Percentiles rank a stretch among this genome's conserved stretches.
Evolutionary conservation across 345 rosid genomes (phyloP).

Genomic region (Limnanthes douglasii): DNA sequence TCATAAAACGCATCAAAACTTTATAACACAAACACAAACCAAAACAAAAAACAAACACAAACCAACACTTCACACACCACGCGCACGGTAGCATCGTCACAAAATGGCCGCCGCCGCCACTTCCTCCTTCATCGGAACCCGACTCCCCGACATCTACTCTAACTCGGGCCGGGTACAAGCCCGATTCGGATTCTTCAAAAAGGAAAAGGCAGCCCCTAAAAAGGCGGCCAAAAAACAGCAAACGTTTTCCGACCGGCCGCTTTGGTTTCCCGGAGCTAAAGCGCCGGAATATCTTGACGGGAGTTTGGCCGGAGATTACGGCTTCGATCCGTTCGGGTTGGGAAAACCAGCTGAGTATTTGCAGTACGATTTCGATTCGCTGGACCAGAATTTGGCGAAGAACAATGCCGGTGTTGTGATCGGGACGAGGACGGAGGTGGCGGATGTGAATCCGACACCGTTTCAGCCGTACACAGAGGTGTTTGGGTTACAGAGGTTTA

Average conservation of each 20-base stretch:
- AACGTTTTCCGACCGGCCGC: constrained; percentile 24
- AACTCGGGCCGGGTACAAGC: constrained; percentile 34
- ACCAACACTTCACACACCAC: not conserved
- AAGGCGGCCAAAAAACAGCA: constrained; percentile 12
- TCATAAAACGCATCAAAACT: constrained; percentile 6
- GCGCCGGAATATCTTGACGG: constrained; percentile 80
- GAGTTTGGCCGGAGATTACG: constrained; percentile 69
- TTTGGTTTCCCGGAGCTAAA: constrained; percentile 61
- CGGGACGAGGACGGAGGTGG: constrained; percentile 28
- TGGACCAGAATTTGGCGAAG: constrained; percentile 90
- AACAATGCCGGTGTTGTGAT: constrained; percentile 55
- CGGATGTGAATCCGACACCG: constrained; percentile 61
- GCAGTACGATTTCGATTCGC: constrained; percentile 61
- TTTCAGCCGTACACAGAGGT: constrained; percentile 83
- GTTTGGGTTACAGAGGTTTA: constrained; percentile 68
- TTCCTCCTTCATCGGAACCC: constrained; percentile 43
- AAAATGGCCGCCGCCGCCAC: constrained; percentile 49
- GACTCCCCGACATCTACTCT: constrained; percentile 14
- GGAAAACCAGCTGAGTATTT: constrained; percentile 85
- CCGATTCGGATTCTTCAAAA: constrained; percentile 28
- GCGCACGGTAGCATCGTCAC: constrained; percentile 3
- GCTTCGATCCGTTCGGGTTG: constrained; percentile 79
- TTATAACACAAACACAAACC: constrained; percentile 5
- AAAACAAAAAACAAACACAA: not conserved
- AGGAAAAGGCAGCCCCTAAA: constrained; percentile 25